phyloP scores from a whole-genome alignment of 371 early-diverging fungal genomes.

The Synchytrium microbalum region DNA sequence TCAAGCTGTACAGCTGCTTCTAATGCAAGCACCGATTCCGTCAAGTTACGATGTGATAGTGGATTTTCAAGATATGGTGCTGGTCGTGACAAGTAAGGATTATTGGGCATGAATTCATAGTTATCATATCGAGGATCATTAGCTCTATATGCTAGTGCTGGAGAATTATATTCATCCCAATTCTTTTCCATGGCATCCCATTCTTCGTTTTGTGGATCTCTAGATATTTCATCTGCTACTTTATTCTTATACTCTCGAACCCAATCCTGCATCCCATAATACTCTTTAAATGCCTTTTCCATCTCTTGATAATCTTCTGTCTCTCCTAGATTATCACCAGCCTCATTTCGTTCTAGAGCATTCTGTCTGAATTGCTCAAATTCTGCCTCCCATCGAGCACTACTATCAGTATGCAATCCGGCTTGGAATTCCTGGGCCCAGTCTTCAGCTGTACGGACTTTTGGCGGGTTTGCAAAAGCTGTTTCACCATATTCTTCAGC shows the following conservation, averaged over 20 bases:
- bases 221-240: constrained; percentile 6
- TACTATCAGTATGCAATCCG: not conserved
- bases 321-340: not conserved
- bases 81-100: constrained; percentile 60
- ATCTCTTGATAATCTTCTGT: constrained; percentile 7
- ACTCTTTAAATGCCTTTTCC: constrained; percentile 14
- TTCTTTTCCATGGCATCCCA: constrained; percentile 13
- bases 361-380: not conserved
- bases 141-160: constrained; percentile 45
- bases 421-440: not conserved
- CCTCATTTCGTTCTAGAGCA: too few relatives aligned
- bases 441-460: not conserved
- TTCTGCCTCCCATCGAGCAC: not conserved
- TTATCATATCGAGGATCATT: constrained; percentile 54
- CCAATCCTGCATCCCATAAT: constrained; percentile 7
- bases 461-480: not conserved
- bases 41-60: constrained; percentile 50
- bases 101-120: constrained; percentile 70
- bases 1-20: constrained; percentile 85
- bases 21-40: constrained; percentile 80
- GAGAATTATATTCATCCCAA: constrained; percentile 32
- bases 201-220: not conserved
- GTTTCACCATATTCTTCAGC: constrained; percentile 7
- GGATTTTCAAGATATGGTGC: constrained; percentile 25
- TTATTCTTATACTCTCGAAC: constrained; percentile 8